Evolutionary conservation across 2,329 filamentous ascomycete species (phyloP), one percentile per base, ranked within the genome.

Genomic region (Fusarium proliferatum): DNA sequence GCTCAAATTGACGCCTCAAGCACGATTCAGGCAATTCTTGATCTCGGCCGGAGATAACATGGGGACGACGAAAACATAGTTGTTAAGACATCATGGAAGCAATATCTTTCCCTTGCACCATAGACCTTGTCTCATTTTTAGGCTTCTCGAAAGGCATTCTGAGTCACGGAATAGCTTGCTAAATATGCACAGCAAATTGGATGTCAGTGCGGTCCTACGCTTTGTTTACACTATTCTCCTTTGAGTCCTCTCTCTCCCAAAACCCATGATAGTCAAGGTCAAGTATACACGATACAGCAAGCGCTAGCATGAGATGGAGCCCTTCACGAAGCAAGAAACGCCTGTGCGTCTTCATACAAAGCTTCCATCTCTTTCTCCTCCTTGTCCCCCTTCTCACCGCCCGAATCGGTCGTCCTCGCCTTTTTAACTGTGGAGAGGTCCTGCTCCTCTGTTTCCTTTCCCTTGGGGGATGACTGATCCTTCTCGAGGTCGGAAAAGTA

Each of bases 11-110:
- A 23, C 26, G 4, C 63, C 39, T 26, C 28, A 34, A 23, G 21
- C 28, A 68, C 61, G 26, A 48, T 49, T 49, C 39, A 63, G 57
- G 57, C 34, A 67, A 69, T 49, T 52, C 11, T 59, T 5, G 41
- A 42, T 45, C 23, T n/a, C 28, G 10, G 16, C 36, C 21, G 33
- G 38, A 30, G 43, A 30, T 38, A 43, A 51, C 30, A 51, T 59
- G 56, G 61, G 10, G 13, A 55, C 51, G 23, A 28, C 51, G 2
- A 21, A 43, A 38, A 43, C 53, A 19, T 30, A n/a, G 30, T 17
- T 28, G 13, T 19, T 15, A 9, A 53, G 7, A n/a, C 2, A 17
- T 39, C 5, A 3, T 53, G 13, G 19, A 39, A n/a, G 17, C 7
- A n/a, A 53, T n/a, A 26, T 53, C 17, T 23, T 38, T 53, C 51